A percentile compares a stretch with the other conserved stretches of the same genome.
phyloP scores from a whole-genome alignment of 768 basidiomycete species.

The Suillus placidus region DNA sequence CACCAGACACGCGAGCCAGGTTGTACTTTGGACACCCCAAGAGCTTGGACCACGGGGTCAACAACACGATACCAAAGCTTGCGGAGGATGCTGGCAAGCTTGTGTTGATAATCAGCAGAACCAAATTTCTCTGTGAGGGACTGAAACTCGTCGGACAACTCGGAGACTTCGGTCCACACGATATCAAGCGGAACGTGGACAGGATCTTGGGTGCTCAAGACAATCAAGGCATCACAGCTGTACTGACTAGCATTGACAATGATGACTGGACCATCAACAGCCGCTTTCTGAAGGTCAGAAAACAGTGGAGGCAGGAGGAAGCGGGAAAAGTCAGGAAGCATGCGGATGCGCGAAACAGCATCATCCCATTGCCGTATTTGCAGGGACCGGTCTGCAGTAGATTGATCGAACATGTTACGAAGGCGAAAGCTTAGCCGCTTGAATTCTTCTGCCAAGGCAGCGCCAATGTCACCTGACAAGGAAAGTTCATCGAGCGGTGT shows the following conservation, averaged over 20 bases:
- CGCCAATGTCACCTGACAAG: slow-evolving; percentile 18
- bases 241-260: slow-evolving; percentile 4
- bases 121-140: neutral
- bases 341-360: slow-evolving; percentile 25
- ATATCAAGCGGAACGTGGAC: neutral
- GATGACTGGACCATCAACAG: slow-evolving; percentile 6
- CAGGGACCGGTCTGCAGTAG: slow-evolving; percentile 18
- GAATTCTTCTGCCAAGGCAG: slow-evolving; percentile 23
- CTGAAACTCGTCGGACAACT: neutral
- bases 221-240: slow-evolving; percentile 14
- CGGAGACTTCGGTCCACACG: neutral
- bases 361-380: slow-evolving; percentile 23
- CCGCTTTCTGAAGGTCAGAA: slow-evolving; percentile 6
- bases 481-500: slow-evolving; percentile 31
- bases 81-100: slow-evolving; percentile 17
- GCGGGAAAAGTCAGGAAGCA: slow-evolving; percentile 15
- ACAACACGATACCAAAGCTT: slow-evolving; percentile 32
- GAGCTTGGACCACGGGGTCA: slow-evolving; percentile 21
- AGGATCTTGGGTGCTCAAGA: neutral
- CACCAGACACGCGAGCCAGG: slow-evolving; percentile 33
- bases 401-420: neutral
- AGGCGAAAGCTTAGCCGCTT: slow-evolving; percentile 21
- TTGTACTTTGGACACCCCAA: slow-evolving; percentile 7
- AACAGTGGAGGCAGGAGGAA: slow-evolving; percentile 18
- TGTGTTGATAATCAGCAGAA: neutral